Percentiles rank a stretch among this genome's conserved stretches.
Conservation (phyloP, 2,329 filamentous ascomycete genomes). For the Stachybotrys echinatus region DNA sequence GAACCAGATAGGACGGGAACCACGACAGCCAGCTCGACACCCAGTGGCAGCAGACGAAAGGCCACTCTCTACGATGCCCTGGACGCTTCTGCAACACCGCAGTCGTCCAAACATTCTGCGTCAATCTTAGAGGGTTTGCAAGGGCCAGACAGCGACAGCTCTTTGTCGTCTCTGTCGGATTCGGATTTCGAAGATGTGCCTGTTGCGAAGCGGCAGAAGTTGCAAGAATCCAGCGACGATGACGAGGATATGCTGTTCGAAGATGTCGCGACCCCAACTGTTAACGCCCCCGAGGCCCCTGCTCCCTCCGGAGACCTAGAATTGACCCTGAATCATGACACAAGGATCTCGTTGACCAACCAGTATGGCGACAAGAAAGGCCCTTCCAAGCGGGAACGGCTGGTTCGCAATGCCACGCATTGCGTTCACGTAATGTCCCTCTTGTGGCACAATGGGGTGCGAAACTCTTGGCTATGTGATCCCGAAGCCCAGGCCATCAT, state of each 20-base stretch:
- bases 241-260: constrained; percentile 52
- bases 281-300: constrained; percentile 39
- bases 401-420: constrained; percentile 73
- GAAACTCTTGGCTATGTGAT: constrained; percentile 82
- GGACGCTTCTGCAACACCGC: constrained; percentile 42
- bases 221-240: constrained; percentile 21
- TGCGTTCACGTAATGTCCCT: constrained; percentile 83
- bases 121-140: constrained; percentile 38
- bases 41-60: constrained; percentile 33
- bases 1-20: constrained; percentile 1
- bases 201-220: constrained; percentile 35
- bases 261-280: constrained; percentile 59
- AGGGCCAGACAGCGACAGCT: constrained; percentile 39
- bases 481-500: constrained; percentile 68
- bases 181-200: constrained; percentile 47
- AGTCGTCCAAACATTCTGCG: constrained; percentile 35
- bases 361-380: constrained; percentile 69
- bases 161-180: constrained; percentile 50
- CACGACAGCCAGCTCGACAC: constrained; percentile 2
- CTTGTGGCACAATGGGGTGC: constrained; percentile 82
- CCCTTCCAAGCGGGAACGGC: constrained; percentile 76
- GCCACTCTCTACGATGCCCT: constrained; percentile 57
- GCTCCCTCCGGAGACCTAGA: constrained; percentile 63
- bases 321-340: constrained; percentile 60
- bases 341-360: constrained; percentile 55